Percentiles rank a stretch among this genome's conserved stretches.
These are phyloP conservation scores for Kazachstania viticola DNA, from an alignment of 805 yeast species.

Conservation along the genomic window DNA sequence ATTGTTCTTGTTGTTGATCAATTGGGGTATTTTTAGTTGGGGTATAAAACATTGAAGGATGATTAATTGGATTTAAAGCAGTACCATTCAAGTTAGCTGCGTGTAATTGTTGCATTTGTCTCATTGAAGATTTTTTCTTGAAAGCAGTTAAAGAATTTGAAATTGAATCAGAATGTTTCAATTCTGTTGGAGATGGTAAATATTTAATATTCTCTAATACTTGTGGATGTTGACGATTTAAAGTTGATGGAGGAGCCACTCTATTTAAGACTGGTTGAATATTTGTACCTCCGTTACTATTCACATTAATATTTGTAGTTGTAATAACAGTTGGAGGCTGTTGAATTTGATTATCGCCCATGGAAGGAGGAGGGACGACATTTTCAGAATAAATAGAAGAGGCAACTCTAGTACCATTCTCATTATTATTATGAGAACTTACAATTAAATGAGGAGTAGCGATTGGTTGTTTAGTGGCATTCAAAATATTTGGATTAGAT, in stretches of 20 bases:
- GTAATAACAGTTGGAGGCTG: conserved; percentile 2
- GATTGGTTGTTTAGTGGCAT: too few species aligned
- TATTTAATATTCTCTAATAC: conserved; percentile 23
- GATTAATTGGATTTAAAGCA: conserved; percentile 32
- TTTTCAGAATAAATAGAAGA: not conserved
- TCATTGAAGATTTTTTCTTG: conserved; percentile 23
- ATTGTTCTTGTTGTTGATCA: not conserved
- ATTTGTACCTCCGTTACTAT: conserved; percentile 8
- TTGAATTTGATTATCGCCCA: conserved; percentile 10
- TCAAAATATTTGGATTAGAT: conserved; percentile 6
- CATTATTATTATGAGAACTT: too few species aligned
- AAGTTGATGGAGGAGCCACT: conserved; percentile 2
- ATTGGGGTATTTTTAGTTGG: conserved; percentile 13
- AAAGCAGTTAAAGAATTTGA: conserved; percentile 23
- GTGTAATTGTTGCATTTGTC: too few species aligned
- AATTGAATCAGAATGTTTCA: conserved; percentile 21
- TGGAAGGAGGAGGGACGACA: conserved; percentile 9
- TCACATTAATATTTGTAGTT: conserved; percentile 11
- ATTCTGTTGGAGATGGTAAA: conserved; percentile 30
- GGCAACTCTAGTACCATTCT: too few species aligned
- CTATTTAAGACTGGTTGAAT: conserved; percentile 5
- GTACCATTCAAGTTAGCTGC: conserved; percentile 19
- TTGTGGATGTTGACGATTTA: conserved; percentile 21
- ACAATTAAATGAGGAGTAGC: too few species aligned
- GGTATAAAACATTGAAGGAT: conserved; percentile 32